Conservation (phyloP, 345 rosid genomes). For the Lumnitzera littorea region DNA sequence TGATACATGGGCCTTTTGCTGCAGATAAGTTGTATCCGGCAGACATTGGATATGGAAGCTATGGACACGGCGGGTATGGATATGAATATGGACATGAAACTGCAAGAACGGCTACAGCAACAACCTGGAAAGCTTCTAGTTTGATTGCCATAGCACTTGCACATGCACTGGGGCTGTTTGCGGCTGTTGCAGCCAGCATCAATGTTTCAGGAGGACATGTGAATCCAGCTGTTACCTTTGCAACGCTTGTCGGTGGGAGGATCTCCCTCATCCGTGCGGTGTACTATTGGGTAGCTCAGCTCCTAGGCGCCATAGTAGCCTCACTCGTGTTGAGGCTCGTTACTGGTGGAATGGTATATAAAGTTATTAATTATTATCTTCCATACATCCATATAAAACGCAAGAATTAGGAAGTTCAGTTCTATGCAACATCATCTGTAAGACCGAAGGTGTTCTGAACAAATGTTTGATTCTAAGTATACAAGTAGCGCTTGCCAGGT, state of each 20-base stretch:
- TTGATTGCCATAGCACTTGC: slow-evolving; percentile 55
- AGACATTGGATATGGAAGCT: too few species aligned
- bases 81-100: neutral
- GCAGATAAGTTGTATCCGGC: slow-evolving; percentile 34
- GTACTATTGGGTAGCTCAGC: slow-evolving; percentile 74
- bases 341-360: slow-evolving; percentile 55
- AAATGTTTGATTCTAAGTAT: too few species aligned
- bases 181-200: slow-evolving; percentile 50
- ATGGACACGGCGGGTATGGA: neutral
- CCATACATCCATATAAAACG: too few species aligned
- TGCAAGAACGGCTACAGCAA: slow-evolving; percentile 18
- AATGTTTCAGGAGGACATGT: slow-evolving; percentile 74
- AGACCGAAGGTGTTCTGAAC: too few species aligned
- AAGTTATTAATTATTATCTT: too few species aligned
- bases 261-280: slow-evolving; percentile 47
- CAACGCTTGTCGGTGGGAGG: slow-evolving; percentile 60
- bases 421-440: too few species aligned
- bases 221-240: slow-evolving; percentile 77
- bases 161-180: slow-evolving; percentile 51
- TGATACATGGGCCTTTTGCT: neutral
- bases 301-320: slow-evolving; percentile 55
- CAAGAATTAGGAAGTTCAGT: too few species aligned
- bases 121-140: slow-evolving; percentile 27
- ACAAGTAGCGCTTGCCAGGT: too few species aligned
- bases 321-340: slow-evolving; percentile 51